Evolutionary conservation across 2,329 filamentous ascomycete genomes (phyloP).

Genomic region (Aspergillus awamori): DNA sequence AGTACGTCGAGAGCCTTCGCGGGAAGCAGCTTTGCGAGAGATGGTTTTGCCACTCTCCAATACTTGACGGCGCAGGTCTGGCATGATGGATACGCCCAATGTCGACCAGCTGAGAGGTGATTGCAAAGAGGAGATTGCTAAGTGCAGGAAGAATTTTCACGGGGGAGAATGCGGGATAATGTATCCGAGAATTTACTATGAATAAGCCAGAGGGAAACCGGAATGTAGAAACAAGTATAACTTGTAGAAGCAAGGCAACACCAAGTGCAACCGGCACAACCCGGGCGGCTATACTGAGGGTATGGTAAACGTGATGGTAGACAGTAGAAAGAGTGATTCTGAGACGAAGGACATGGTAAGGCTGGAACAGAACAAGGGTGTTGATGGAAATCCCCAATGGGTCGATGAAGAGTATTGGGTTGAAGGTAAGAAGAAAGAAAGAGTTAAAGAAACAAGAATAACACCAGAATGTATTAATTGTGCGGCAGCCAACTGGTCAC

Average conservation of each 20-base stretch:
- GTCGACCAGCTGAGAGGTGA: neutral
- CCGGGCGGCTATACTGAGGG: conserved; percentile 21
- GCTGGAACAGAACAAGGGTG: neutral
- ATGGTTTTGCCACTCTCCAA: conserved; percentile 68
- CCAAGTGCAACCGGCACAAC: neutral
- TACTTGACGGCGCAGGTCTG: conserved; percentile 58
- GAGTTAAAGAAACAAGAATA: neutral
- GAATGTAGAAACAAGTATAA: neutral
- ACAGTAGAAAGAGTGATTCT: conserved; percentile 19
- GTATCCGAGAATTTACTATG: neutral
- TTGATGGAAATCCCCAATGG: conserved; percentile 1
- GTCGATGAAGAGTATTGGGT: neutral
- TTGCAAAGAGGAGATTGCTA: neutral
- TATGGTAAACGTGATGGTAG: conserved; percentile 22
- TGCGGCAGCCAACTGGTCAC: conserved; percentile 5
- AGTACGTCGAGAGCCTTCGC: conserved; percentile 55
- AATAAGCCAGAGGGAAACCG: neutral
- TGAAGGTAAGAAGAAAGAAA: conserved; percentile 12
- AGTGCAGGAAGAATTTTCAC: neutral
- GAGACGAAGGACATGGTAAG: conserved; percentile 26
- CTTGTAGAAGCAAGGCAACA: neutral
- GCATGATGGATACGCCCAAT: conserved; percentile 38
- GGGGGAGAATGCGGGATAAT: neutral
- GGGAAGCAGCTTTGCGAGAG: conserved; percentile 63
- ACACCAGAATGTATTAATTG: neutral